Evolutionary conservation across 1,284 basidiomycete genomes (phyloP).

Genomic region (Sanguinoderma infundibulare): DNA sequence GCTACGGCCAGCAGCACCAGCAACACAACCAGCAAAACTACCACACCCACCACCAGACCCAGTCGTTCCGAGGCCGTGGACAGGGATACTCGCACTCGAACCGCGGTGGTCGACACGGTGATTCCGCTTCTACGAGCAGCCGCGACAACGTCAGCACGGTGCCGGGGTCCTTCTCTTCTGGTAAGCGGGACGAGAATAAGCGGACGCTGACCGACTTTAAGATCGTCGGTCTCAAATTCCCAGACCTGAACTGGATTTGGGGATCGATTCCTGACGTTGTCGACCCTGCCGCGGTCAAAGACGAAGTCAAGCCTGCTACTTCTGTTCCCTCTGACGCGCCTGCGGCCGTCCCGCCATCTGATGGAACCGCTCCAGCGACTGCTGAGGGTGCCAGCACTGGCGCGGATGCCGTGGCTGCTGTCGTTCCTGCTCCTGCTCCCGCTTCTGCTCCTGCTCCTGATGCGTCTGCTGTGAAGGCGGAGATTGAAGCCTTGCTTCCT

Average conservation of each 20-base stretch:
- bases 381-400: constrained; percentile 26
- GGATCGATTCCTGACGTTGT: constrained; percentile 47
- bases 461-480: constrained; percentile 33
- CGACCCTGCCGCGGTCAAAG: constrained; percentile 29
- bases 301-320: constrained; percentile 27
- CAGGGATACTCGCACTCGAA: constrained; percentile 40
- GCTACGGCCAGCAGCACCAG: constrained; percentile 45
- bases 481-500: constrained; percentile 35
- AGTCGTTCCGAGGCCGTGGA: constrained; percentile 47
- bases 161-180: constrained; percentile 36
- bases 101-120: constrained; percentile 55
- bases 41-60: constrained; percentile 29
- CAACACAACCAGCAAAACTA: constrained; percentile 27
- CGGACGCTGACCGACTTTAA: constrained; percentile 96
- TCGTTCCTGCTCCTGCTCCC: constrained; percentile 11
- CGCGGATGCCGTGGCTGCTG: constrained; percentile 12
- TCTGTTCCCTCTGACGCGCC: constrained; percentile 20
- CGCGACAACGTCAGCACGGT: constrained; percentile 38
- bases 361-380: constrained; percentile 21
- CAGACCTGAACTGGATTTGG: constrained; percentile 76
- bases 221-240: constrained; percentile 87
- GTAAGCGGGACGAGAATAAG: constrained; percentile 81
- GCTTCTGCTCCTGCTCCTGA: constrained; percentile 14
- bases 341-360: constrained; percentile 20
- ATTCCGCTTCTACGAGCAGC: constrained; percentile 41